Conservation (phyloP, 2,329 filamentous ascomycete genomes). For the Macroventuria anomochaeta region DNA sequence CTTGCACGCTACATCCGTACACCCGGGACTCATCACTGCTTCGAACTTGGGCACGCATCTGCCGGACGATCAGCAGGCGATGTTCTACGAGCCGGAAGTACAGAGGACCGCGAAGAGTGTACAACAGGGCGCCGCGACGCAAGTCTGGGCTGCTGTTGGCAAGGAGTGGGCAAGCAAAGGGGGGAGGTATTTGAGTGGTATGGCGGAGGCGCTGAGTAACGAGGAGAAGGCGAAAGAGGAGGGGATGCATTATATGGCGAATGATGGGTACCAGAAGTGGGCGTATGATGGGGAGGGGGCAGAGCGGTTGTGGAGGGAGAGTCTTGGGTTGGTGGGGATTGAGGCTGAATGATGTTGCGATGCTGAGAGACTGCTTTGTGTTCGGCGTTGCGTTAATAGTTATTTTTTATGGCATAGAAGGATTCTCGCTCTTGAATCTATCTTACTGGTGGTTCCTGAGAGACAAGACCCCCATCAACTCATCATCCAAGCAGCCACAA, state of each 20-base stretch:
- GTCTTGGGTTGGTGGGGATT: constrained; percentile 25
- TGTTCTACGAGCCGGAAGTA: constrained; percentile 10
- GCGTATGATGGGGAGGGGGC: constrained; percentile 39
- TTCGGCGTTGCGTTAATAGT: no score
- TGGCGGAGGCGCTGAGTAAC: constrained; percentile 12
- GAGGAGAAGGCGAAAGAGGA: constrained; percentile 19
- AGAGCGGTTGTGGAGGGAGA: constrained; percentile 40
- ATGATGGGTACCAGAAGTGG: constrained; percentile 27
- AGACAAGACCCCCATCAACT: neutral
- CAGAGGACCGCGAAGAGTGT: constrained; percentile 35
- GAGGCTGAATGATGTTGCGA: neutral
- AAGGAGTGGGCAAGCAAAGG: constrained; percentile 43
- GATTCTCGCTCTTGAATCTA: neutral
- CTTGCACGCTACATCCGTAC: constrained; percentile 25
- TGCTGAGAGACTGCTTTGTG: neutral
- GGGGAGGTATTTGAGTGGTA: constrained; percentile 45
- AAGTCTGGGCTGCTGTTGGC: constrained; percentile 46
- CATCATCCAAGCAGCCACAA: constrained; percentile 21
- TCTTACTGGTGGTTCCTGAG: neutral
- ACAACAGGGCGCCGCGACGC: constrained; percentile 52
- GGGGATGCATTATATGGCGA: constrained; percentile 14
- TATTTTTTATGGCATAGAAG: no score
- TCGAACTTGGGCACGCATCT: constrained; percentile 18
- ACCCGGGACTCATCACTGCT: constrained; percentile 30
- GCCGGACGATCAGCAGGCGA: constrained; percentile 1